These are phyloP conservation scores for Dioscorea zingiberensis DNA, from an alignment of 106 monocot species.

Conservation along the genomic window DNA sequence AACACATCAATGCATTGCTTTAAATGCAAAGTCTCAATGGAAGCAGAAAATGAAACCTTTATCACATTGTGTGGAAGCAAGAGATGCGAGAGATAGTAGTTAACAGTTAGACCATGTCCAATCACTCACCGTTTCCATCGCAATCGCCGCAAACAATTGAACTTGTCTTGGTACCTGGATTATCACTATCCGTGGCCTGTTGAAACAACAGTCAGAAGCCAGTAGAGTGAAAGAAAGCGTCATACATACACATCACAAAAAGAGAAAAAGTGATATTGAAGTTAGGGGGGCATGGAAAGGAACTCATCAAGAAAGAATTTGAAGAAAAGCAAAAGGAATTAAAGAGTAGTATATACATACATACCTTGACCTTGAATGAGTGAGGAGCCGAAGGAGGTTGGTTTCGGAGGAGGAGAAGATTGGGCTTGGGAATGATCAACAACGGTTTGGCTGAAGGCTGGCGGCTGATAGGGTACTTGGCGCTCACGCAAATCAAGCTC, in stretches of 20 bases:
- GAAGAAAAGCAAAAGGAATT: not conserved
- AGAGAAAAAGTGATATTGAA: no score
- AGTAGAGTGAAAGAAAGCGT: no score
- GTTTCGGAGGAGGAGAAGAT: not conserved
- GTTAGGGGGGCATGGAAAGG: no score
- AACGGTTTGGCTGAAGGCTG: not conserved
- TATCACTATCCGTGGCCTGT: conserved; percentile 1
- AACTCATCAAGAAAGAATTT: not conserved
- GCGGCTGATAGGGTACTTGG: not conserved
- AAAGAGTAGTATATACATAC: not conserved
- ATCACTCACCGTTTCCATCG: conserved; percentile 33
- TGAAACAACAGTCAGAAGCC: not conserved
- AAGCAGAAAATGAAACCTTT: no score
- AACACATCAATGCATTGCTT: no score
- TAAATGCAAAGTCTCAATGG: no score
- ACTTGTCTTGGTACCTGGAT: conserved; percentile 10
- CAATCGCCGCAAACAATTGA: conserved; percentile 38
- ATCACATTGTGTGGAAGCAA: no score
- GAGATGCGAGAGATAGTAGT: no score
- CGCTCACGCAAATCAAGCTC: conserved; percentile 1
- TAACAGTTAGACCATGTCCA: no score
- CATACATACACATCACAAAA: no score
- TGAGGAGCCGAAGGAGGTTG: not conserved
- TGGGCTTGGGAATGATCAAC: not conserved
- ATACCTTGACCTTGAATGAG: not conserved